phyloP scores from a whole-genome alignment of 331 rosid genomes.

The Pyrus hybrid region DNA sequence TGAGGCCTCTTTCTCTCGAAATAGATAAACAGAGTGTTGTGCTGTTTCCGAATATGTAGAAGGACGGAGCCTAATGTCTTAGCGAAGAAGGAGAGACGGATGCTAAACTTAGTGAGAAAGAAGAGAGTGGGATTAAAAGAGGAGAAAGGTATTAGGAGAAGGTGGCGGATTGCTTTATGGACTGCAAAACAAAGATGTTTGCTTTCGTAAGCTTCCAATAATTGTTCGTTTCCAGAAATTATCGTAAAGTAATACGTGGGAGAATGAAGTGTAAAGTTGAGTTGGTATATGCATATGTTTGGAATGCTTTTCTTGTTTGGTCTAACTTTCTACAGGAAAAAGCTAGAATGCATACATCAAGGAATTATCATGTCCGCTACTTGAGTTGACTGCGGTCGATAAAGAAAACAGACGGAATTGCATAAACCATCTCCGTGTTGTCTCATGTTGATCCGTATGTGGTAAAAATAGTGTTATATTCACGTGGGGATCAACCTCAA shows the following conservation, averaged over 20 bases:
- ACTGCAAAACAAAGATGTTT: constrained; percentile 22
- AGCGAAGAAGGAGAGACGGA: constrained; percentile 63
- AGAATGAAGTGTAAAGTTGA: constrained; percentile 26
- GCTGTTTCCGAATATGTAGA: constrained; percentile 22
- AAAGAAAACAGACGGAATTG: not conserved
- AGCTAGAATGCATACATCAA: not conserved
- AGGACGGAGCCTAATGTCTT: constrained; percentile 35
- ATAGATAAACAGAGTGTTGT: not conserved
- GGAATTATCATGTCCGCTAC: not conserved
- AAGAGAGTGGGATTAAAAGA: constrained; percentile 31
- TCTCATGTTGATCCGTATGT: not conserved
- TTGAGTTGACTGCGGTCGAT: not conserved
- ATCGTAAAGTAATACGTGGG: not conserved
- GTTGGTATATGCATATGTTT: not conserved
- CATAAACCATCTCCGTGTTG: not conserved
- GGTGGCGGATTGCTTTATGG: constrained; percentile 62
- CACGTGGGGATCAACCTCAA: not conserved
- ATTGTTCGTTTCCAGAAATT: constrained; percentile 21
- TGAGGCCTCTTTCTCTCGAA: not conserved
- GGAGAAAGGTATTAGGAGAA: constrained; percentile 55
- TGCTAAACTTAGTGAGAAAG: constrained; percentile 70
- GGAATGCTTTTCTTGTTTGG: constrained; percentile 1
- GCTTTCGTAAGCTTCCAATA: constrained; percentile 27
- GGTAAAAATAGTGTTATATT: not conserved
- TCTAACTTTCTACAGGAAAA: not conserved